Conservation (phyloP, 2,329 filamentous ascomycete genomes). For the Fusarium camptoceras region DNA sequence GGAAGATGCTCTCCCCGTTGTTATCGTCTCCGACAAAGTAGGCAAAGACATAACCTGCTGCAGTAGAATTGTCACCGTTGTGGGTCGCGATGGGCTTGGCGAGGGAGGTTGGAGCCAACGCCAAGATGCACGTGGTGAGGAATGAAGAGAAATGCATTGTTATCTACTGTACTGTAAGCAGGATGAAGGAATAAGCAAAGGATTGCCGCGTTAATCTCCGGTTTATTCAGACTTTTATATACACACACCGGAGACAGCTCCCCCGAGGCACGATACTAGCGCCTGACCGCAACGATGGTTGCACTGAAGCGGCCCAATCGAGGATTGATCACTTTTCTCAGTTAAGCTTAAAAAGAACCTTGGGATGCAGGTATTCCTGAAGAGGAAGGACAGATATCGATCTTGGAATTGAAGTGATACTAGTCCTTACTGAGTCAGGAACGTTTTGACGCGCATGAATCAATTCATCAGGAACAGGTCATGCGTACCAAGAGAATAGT, state of each 20-base stretch:
- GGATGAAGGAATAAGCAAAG: not conserved
- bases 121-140: constrained; percentile 10
- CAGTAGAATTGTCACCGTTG: not conserved
- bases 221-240: not conserved
- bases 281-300: not conserved
- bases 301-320: not conserved
- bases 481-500: not conserved
- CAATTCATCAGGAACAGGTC: not conserved
- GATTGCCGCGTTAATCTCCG: not conserved
- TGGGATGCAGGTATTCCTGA: constrained; percentile 4
- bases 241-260: not conserved
- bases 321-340: not conserved
- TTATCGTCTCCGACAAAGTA: constrained; percentile 13
- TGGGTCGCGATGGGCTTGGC: constrained; percentile 9
- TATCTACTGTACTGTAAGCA: not conserved
- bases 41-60: constrained; percentile 4
- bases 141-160: not conserved
- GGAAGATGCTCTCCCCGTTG: constrained; percentile 7
- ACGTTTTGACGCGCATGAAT: not conserved
- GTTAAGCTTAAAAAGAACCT: constrained; percentile 14
- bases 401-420: not conserved
- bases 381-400: not conserved
- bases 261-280: not conserved
- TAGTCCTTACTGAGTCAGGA: not conserved
- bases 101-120: constrained; percentile 1